Conservation (phyloP, 306 rosid species). For the Vigna reflexopilosa region DNA sequence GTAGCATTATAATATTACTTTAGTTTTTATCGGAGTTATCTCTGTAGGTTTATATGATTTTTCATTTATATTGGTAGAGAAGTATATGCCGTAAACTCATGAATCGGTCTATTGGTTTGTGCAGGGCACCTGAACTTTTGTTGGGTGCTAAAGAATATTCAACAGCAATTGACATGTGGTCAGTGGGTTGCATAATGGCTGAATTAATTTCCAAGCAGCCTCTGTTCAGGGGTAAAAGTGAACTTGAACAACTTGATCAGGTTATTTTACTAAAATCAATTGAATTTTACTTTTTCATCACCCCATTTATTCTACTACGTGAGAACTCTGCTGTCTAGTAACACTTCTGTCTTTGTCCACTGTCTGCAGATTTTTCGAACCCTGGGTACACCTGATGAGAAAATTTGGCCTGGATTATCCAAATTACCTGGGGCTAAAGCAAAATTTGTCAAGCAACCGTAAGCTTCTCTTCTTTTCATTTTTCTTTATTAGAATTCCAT, state of each 20-base stretch:
- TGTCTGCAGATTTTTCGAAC: slow-evolving; percentile 74
- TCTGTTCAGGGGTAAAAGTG: slow-evolving; percentile 83
- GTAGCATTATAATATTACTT: slow-evolving; percentile 23
- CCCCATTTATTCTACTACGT: neutral
- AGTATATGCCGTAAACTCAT: slow-evolving; percentile 4
- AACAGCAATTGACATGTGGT: slow-evolving; percentile 98
- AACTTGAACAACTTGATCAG: slow-evolving; percentile 87
- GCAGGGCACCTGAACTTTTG: slow-evolving; percentile 93
- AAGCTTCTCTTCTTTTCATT: slow-evolving; percentile 40
- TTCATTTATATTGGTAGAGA: neutral
- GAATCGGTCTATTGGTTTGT: slow-evolving; percentile 17
- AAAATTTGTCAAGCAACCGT: slow-evolving; percentile 78
- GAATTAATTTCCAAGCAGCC: slow-evolving; percentile 79
- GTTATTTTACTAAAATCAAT: slow-evolving; percentile 39
- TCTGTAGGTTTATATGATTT: neutral
- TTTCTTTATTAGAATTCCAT: neutral
- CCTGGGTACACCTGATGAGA: slow-evolving; percentile 84
- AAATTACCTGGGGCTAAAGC: slow-evolving; percentile 73
- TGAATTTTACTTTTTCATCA: neutral
- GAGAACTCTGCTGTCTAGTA: slow-evolving; percentile 17
- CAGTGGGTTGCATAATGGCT: slow-evolving; percentile 96
- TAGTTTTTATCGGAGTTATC: slow-evolving; percentile 8
- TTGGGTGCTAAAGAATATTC: slow-evolving; percentile 82
- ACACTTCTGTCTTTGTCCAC: slow-evolving; percentile 12
- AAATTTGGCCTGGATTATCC: slow-evolving; percentile 83